These are phyloP conservation scores for Camellia sinensis DNA, from an alignment of 148 eudicot species.

Conservation along the genomic window DNA sequence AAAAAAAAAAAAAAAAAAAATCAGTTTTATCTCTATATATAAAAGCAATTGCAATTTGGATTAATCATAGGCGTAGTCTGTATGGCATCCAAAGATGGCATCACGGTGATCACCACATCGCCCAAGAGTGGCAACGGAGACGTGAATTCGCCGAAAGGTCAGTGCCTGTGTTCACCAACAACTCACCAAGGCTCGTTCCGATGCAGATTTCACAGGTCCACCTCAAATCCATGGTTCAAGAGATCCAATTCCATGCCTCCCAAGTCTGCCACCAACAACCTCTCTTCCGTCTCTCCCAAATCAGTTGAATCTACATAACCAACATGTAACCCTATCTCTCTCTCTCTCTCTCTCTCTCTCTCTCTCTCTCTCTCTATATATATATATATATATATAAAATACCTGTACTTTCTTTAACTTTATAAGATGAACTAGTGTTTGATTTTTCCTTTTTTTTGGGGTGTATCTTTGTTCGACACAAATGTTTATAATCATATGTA, in stretches of 20 bases:
- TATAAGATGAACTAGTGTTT: neutral
- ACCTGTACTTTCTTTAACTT: slow-evolving; percentile 4
- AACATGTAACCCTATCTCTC: neutral
- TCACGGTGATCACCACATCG: slow-evolving; percentile 8
- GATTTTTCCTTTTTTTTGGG: neutral
- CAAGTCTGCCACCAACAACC: neutral
- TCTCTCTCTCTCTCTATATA: neutral
- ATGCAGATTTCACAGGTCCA: slow-evolving; percentile 55
- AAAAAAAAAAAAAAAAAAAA: neutral
- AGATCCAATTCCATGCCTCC: slow-evolving; percentile 54
- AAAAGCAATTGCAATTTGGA: neutral
- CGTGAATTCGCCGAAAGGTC: slow-evolving; percentile 34
- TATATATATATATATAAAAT: neutral
- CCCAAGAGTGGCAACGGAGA: slow-evolving; percentile 18
- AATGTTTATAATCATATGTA: neutral
- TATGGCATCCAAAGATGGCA: slow-evolving; percentile 9
- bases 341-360: neutral
- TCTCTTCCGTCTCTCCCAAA: slow-evolving; percentile 32
- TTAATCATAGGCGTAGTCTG: neutral
- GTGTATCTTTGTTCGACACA: neutral
- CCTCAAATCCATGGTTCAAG: slow-evolving; percentile 33
- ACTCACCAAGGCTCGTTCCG: slow-evolving; percentile 76
- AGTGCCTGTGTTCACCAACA: slow-evolving; percentile 74
- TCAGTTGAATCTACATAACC: slow-evolving; percentile 31
- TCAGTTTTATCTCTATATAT: neutral